phyloP scores from a whole-genome alignment of 768 basidiomycete genomes.

The Ramaria sp. region DNA sequence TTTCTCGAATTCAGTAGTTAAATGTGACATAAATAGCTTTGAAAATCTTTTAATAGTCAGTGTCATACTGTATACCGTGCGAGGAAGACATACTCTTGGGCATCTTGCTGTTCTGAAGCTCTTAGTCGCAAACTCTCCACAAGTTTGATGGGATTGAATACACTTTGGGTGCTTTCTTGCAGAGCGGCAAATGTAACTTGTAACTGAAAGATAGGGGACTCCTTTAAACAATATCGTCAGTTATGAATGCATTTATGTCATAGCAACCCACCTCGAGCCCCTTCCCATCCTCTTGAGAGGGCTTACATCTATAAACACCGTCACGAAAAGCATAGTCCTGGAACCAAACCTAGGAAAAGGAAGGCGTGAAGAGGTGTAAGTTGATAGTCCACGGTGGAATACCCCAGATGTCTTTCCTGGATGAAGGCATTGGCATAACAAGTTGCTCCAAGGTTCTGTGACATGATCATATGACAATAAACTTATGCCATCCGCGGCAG shows the following conservation, averaged over 20 bases:
- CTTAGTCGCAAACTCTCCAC: slow-evolving; percentile 77
- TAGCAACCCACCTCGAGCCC: slow-evolving; percentile 28
- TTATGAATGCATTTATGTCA: not conserved
- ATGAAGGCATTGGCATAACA: slow-evolving; percentile 96
- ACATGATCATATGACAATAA: slow-evolving; percentile 1
- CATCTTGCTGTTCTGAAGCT: slow-evolving; percentile 88
- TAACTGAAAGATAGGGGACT: slow-evolving; percentile 68
- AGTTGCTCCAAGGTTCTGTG: slow-evolving; percentile 88
- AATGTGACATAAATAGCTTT: slow-evolving; percentile 85
- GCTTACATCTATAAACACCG: slow-evolving; percentile 72
- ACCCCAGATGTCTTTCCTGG: slow-evolving; percentile 40
- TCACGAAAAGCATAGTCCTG: slow-evolving; percentile 71
- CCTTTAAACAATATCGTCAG: slow-evolving; percentile 29
- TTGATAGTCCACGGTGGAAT: not conserved
- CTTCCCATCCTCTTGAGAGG: slow-evolving; percentile 36
- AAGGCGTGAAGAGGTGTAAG: not conserved
- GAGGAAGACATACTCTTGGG: slow-evolving; percentile 64
- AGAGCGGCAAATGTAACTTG: slow-evolving; percentile 80
- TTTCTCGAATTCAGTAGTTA: slow-evolving; percentile 80
- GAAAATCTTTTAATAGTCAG: slow-evolving; percentile 54
- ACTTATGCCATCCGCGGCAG: not conserved
- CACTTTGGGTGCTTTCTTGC: slow-evolving; percentile 54
- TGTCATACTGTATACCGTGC: not conserved
- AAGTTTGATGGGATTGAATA: slow-evolving; percentile 77
- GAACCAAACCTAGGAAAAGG: slow-evolving; percentile 68